Evolutionary conservation across 192 early-diverging fungal species (phyloP), one percentile per base, ranked within the genome.

Genomic region (Coemansia interrupta): DNA sequence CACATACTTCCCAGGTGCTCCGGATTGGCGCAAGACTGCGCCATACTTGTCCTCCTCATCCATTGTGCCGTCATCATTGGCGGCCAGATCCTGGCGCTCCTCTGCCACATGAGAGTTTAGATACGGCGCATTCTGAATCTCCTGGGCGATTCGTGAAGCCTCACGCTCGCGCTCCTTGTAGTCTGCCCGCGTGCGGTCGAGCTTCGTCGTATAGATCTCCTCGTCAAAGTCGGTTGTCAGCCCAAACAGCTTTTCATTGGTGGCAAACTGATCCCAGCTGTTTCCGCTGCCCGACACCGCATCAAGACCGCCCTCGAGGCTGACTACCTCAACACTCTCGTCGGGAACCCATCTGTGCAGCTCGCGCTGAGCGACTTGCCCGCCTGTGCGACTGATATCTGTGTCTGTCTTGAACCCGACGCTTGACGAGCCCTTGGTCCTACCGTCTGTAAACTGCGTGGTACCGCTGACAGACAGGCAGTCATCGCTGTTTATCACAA

Each of bases 251-350:
- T 81, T 69, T 70, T 96, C 92, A 63, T 99, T 99, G 4, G 83
- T 89, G 5, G 86, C 90, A 84, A 99, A 99, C 70, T 99, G 97
- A 73, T 99, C 94, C 97, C 97, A 99, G 17, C 71, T 61, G 45
- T 60, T 54, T 17, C 62, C 49, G 2, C 43, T 41, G 7, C 24
- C 59, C 0, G 57, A 26, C 2, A 30, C 28, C 3, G 23, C 29
- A 2, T 61, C 73, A 45, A 76, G 36, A 12, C 57, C 66, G 45
- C 55, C 61, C 9, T 63, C 72, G 28, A 76, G 49, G 24, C 57
- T 22, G 8, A 10, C 61, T 42, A 63, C 14, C 10, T 32, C 30
- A n/a, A 78, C 71, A 28, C 80, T 69, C 13, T 81, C 87, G 44
- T 88, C 87, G 30, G 92, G 90, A 0, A 83, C 83, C 90, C 95